Conservation (phyloP, 2,329 filamentous ascomycete species). For the Trichophyton equinum region DNA sequence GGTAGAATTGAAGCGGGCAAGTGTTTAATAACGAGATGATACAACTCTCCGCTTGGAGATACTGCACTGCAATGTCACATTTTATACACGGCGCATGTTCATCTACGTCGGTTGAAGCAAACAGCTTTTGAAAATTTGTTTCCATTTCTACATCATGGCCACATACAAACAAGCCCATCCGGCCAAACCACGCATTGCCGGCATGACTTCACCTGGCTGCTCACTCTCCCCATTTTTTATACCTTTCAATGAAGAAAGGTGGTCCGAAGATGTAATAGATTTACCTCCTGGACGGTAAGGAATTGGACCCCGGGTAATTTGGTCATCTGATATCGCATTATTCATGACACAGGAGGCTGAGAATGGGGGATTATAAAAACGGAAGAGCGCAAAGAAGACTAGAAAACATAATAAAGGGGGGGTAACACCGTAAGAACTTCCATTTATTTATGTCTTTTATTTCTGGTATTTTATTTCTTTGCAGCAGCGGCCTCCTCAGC, state of each 20-base stretch:
- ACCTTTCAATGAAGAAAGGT: not conserved
- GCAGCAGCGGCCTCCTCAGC: conserved; percentile 51
- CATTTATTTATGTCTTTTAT: conserved; percentile 4
- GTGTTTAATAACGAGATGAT: not conserved
- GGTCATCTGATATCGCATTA: conserved; percentile 6
- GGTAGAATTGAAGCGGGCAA: not conserved
- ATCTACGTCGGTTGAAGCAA: not conserved
- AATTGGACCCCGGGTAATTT: not conserved
- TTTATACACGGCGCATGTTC: not conserved
- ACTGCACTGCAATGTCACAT: not conserved
- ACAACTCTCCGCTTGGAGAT: not conserved
- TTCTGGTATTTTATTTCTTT: conserved; percentile 37
- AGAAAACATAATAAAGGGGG: conserved; percentile 3
- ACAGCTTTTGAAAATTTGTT: not conserved
- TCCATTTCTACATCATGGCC: not conserved
- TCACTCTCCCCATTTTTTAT: not conserved
- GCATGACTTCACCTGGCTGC: not conserved
- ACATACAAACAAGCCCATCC: not conserved
- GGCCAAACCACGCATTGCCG: not conserved
- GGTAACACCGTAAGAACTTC: conserved; percentile 2
- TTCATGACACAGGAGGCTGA: conserved; percentile 3
- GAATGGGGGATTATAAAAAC: conserved; percentile 8
- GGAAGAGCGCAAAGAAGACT: conserved; percentile 11
- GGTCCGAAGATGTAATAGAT: not conserved
- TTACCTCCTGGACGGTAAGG: not conserved